Conservation (phyloP, 352 stramenopile genomes). For the Sclerospora graminicola region DNA sequence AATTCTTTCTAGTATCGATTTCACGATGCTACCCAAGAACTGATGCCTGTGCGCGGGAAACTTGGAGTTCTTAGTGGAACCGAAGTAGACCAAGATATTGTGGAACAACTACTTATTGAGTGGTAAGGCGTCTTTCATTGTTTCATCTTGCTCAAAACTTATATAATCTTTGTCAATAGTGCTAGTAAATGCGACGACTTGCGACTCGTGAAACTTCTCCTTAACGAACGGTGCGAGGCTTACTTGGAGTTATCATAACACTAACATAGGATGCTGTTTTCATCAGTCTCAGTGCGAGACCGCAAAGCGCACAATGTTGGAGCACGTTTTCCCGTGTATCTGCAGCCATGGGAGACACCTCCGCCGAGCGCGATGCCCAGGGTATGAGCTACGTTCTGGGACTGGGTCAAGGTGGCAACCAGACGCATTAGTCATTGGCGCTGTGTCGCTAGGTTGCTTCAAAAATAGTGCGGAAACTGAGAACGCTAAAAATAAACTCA, state of each 20-base stretch:
- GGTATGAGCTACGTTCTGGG: constrained; percentile 85
- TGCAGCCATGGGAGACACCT: constrained; percentile 53
- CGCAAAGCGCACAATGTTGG: constrained; percentile 78
- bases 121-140: constrained; percentile 24
- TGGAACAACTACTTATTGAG: constrained; percentile 70
- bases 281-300: constrained; percentile 47
- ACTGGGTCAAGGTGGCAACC: constrained; percentile 62
- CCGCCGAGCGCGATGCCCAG: constrained; percentile 72
- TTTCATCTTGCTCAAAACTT: neutral
- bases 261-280: constrained; percentile 1
- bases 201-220: constrained; percentile 60
- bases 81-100: constrained; percentile 55
- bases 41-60: constrained; percentile 55
- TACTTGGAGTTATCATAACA: neutral
- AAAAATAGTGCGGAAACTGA: no score
- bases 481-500: no score
- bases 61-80: constrained; percentile 66
- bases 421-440: constrained; percentile 60
- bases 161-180: constrained; percentile 16
- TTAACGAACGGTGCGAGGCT: constrained; percentile 57
- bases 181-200: constrained; percentile 60
- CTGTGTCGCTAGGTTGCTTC: no score
- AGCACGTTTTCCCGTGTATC: constrained; percentile 64
- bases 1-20: constrained; percentile 35
- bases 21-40: constrained; percentile 36